These are phyloP conservation scores for Saksenaea oblongispora DNA, from an alignment of 371 early-diverging fungal genomes.

Conservation along the genomic window DNA sequence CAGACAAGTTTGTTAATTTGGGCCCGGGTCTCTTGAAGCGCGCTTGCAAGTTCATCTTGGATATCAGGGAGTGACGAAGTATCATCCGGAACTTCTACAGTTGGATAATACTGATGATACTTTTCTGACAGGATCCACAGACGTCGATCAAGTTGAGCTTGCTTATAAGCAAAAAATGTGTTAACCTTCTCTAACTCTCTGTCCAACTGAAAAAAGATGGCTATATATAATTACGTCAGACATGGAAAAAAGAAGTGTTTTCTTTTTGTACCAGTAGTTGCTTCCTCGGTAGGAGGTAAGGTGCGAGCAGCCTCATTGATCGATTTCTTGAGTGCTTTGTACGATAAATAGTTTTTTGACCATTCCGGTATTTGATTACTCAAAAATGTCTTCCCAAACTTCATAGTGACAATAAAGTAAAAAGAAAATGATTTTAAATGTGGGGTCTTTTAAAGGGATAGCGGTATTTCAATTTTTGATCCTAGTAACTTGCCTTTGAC, in stretches of 20 bases:
- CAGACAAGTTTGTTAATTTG: constrained; percentile 61
- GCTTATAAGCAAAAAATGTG: constrained; percentile 62
- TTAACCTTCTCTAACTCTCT: constrained; percentile 73
- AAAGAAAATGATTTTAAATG: constrained; percentile 10
- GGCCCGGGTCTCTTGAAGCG: constrained; percentile 61
- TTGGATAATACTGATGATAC: constrained; percentile 31
- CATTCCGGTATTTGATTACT: constrained; percentile 73
- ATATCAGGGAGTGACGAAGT: constrained; percentile 22
- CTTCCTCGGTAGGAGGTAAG: constrained; percentile 38
- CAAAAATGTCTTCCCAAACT: constrained; percentile 70
- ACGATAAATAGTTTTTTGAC: constrained; percentile 65
- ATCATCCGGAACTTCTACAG: constrained; percentile 17
- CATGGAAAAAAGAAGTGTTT: not conserved
- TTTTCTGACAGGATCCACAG: constrained; percentile 64
- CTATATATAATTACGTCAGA: constrained; percentile 27
- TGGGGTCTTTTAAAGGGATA: not conserved
- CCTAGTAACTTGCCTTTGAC: not conserved
- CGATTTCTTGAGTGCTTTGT: constrained; percentile 68
- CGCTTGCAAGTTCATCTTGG: constrained; percentile 56
- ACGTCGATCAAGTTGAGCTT: constrained; percentile 60
- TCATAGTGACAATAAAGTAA: constrained; percentile 46
- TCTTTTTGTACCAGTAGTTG: constrained; percentile 39
- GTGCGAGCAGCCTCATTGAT: constrained; percentile 56
- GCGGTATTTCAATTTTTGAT: not conserved
- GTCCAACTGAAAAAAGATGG: constrained; percentile 64